Evolutionary conservation across 2,329 filamentous ascomycete genomes (phyloP).

Genomic region (Trichoderma sp.): DNA sequence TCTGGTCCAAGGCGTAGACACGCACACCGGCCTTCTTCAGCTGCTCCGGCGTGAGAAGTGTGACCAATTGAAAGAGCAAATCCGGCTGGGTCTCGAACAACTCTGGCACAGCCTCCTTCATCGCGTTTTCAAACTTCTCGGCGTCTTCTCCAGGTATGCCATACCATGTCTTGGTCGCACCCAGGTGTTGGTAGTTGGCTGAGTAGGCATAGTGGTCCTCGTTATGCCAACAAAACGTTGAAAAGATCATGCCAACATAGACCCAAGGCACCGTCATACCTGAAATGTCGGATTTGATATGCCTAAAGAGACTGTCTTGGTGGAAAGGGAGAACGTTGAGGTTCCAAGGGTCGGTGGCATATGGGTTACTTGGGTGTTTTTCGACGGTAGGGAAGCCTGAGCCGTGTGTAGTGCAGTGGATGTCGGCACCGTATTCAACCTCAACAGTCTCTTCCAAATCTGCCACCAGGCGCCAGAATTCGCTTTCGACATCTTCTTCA

Average conservation of each 20-base stretch:
- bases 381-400: slow-evolving; percentile 96
- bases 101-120: slow-evolving; percentile 93
- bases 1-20: slow-evolving; percentile 93
- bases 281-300: slow-evolving; percentile 98
- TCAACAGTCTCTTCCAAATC: slow-evolving; percentile 95
- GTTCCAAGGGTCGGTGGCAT: slow-evolving; percentile 93
- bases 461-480: slow-evolving; percentile 95
- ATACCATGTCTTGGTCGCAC: slow-evolving; percentile 98
- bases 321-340: slow-evolving; percentile 89
- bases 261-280: slow-evolving; percentile 99
- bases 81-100: slow-evolving; percentile 97
- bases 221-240: slow-evolving; percentile 99
- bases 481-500: slow-evolving; percentile 92
- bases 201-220: slow-evolving; percentile 98
- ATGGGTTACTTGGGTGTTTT: slow-evolving; percentile 81
- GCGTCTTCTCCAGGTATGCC: slow-evolving; percentile 93
- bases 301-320: slow-evolving; percentile 87
- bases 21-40: slow-evolving; percentile 88
- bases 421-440: slow-evolving; percentile 97
- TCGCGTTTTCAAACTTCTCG: slow-evolving; percentile 91
- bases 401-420: slow-evolving; percentile 96
- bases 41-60: slow-evolving; percentile 88
- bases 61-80: slow-evolving; percentile 95
- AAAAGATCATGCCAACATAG: slow-evolving; percentile 99
- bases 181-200: slow-evolving; percentile 97